Percentiles rank a stretch among this genome's conserved stretches.
These are phyloP conservation scores for Stropharia rugosoannulata DNA, from an alignment of 768 basidiomycete species.

Conservation along the genomic window DNA sequence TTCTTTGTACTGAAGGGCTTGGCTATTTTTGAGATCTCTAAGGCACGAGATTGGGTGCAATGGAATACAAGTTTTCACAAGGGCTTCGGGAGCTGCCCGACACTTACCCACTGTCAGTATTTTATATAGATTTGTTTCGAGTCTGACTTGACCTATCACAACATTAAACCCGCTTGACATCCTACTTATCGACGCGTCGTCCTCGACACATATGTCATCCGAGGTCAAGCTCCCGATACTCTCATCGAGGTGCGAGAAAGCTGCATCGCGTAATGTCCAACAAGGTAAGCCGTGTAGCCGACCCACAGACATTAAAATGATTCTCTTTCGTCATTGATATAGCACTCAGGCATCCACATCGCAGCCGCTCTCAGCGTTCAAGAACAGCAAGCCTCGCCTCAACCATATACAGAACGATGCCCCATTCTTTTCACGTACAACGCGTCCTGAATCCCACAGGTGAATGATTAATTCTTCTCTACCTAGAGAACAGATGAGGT, in stretches of 20 bases:
- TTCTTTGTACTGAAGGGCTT: too few relatives aligned
- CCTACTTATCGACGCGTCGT: neutral
- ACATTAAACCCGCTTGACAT: neutral
- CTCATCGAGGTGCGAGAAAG: neutral
- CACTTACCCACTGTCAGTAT: neutral
- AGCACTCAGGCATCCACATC: slow-evolving; percentile 1
- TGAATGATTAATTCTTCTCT: neutral
- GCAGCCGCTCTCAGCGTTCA: neutral
- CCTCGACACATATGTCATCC: neutral
- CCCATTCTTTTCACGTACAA: slow-evolving; percentile 11
- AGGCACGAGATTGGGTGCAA: too few relatives aligned
- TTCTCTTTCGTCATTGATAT: neutral
- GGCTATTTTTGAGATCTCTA: neutral
- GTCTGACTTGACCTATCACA: neutral
- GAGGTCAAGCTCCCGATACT: neutral
- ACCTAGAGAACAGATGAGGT: neutral
- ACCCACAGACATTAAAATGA: slow-evolving; percentile 3
- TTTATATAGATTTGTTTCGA: slow-evolving; percentile 3
- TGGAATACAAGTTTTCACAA: neutral
- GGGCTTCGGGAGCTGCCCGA: slow-evolving; percentile 3
- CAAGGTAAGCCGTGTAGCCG: neutral
- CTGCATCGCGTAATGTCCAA: neutral
- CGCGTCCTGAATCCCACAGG: slow-evolving; percentile 16
- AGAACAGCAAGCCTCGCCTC: neutral
- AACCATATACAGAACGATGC: slow-evolving; percentile 7